Base-by-base conservation (phyloP, 176 grass and related monocot species). In the Musa beccarii region DNA sequence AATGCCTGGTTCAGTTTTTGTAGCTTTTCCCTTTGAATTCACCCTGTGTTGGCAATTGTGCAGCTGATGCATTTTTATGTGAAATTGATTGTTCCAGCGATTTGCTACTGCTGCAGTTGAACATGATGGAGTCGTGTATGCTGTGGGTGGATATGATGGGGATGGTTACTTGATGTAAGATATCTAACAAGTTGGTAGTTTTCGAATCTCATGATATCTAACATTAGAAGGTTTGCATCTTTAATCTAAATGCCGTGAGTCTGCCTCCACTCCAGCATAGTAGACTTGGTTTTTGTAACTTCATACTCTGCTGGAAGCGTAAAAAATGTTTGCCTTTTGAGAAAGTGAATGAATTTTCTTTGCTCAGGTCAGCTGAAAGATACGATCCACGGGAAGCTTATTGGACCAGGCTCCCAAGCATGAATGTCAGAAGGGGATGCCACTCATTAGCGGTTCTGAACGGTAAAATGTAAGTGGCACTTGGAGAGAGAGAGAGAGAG, bases 311-410 rank as follows among this genome's bases (percentile, higher is more conserved):
- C 6, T 43, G 34, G 6, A 6, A 43, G 34, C 34, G 6, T 43
- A 6, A 43, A 29, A 43, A 43, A 43, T 43, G 34, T 43, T 43
- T 0, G 3, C 3, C 34, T 43, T 43, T 43, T 43, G 34, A 43
- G 34, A 43, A 43, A 43, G 4, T 6, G 17, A 9, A 73, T 69
- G 63, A 19, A 28, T 34, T 54, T 54, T 78, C 10, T 50, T 53
- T 68, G 75, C 23, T 72, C 83, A 97, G 94, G 49, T 89, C 94
- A 72, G 75, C 80, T 63, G 94, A 97, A 88, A 88, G 90, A 75
- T 97, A 82, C 50, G 94, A 97, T 88, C 94, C 94, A 66, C 88
- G 94, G 75, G 94, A 97, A 87, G 94, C 90, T 54, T 89, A 80
- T 75, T 97, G 94, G 94, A 59, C 75, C 23, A 76, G 79, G 64